These are phyloP conservation scores for Cytospora piceae DNA, from an alignment of 2,329 filamentous ascomycete species.

Conservation along the genomic window DNA sequence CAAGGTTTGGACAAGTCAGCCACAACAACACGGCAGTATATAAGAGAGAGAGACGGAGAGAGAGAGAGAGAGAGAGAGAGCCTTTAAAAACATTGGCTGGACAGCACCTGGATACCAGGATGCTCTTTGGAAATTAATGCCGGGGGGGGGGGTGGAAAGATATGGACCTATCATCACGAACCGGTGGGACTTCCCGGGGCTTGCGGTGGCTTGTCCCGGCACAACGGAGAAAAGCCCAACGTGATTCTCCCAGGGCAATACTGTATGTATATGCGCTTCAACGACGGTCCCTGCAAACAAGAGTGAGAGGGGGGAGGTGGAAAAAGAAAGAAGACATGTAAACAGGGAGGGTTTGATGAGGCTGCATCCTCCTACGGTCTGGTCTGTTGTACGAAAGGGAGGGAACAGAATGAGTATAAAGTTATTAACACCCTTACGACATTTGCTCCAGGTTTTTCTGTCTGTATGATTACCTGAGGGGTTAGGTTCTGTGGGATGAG, in stretches of 20 bases:
- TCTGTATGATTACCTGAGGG: too few relatives aligned
- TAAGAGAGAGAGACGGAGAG: not conserved
- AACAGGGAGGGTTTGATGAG: too few relatives aligned
- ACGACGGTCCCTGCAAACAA: not conserved
- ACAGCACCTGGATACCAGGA: not conserved
- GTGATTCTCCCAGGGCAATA: not conserved
- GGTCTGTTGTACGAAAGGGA: too few relatives aligned
- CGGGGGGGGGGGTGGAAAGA: not conserved
- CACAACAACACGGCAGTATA: not conserved
- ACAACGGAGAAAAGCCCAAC: conserved; percentile 3
- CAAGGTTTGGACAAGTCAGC: not conserved
- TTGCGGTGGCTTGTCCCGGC: not conserved
- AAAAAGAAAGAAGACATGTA: too few relatives aligned
- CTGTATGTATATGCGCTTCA: not conserved
- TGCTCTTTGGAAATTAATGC: not conserved
- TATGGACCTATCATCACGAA: conserved; percentile 1
- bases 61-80: too few relatives aligned
- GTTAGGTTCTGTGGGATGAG: too few relatives aligned
- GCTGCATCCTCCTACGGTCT: too few relatives aligned
- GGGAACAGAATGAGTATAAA: too few relatives aligned
- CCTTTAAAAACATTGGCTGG: too few relatives aligned
- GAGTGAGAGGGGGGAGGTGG: not conserved
- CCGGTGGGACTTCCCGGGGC: not conserved
- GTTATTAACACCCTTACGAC: too few relatives aligned
- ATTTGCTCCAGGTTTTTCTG: too few relatives aligned